Evolutionary conservation across 2,329 filamentous ascomycete species (phyloP).

Genomic region (Fusarium sp.): DNA sequence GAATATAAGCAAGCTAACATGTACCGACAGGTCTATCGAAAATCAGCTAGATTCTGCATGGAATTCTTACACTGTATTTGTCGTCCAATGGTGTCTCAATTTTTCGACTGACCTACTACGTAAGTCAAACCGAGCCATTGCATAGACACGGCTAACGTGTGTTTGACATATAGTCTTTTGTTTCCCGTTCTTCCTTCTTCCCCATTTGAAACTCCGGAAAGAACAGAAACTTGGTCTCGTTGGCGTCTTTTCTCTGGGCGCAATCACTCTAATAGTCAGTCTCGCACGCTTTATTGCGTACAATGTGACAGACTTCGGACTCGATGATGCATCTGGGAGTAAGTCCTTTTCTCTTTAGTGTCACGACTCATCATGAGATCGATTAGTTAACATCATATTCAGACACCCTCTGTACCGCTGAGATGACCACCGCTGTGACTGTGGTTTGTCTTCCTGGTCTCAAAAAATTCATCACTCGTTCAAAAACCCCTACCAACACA

Average conservation of each 20-base stretch:
- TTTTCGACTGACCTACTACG: slow-evolving; percentile 18
- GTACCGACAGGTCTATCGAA: neutral
- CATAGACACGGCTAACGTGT: too few species aligned
- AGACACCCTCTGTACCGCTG: slow-evolving; percentile 11
- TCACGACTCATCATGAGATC: too few species aligned
- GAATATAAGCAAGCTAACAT: neutral
- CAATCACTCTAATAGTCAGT: slow-evolving; percentile 3
- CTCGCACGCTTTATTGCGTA: slow-evolving; percentile 15
- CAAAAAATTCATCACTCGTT: neutral
- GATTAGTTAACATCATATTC: neutral
- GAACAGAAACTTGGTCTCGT: slow-evolving; percentile 18
- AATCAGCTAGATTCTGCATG: slow-evolving; percentile 17
- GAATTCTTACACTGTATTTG: slow-evolving; percentile 4
- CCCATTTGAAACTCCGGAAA: slow-evolving; percentile 3
- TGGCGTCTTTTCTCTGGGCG: slow-evolving; percentile 22
- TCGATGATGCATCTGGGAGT: slow-evolving; percentile 23
- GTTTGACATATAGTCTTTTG: neutral
- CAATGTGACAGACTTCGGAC: neutral
- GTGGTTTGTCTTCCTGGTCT: slow-evolving; percentile 22
- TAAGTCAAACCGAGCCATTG: neutral
- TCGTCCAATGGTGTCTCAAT: slow-evolving; percentile 23
- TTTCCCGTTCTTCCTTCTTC: slow-evolving; percentile 19
- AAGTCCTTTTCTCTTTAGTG: neutral
- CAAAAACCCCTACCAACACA: neutral
- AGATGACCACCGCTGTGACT: slow-evolving; percentile 26